Percentiles rank a stretch among this genome's conserved stretches.
Conservation (phyloP, 305 asterid genomes). For the Fraxinus baroniana region DNA sequence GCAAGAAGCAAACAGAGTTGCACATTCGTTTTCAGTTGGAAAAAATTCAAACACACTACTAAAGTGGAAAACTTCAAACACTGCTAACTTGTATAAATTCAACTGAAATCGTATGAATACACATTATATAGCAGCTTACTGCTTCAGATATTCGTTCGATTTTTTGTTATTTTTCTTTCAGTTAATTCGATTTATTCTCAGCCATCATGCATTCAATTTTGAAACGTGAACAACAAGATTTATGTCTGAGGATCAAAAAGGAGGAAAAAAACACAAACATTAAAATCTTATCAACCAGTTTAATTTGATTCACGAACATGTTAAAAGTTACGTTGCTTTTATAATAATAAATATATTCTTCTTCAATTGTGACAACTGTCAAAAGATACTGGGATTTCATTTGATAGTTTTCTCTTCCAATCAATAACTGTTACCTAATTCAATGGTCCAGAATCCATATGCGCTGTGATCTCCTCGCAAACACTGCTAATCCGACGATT, state of each 20-base stretch:
- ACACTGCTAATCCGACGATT: too few relatives aligned
- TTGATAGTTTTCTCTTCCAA: background rate
- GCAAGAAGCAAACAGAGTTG: too few relatives aligned
- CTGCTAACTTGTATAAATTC: background rate
- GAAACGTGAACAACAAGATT: background rate
- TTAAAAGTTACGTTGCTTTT: too few relatives aligned
- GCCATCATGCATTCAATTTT: slow-evolving; percentile 31
- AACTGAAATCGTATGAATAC: background rate
- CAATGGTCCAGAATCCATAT: background rate
- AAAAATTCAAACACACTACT: too few relatives aligned
- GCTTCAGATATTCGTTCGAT: background rate
- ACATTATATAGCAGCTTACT: background rate
- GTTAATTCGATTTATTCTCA: background rate
- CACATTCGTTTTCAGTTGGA: too few relatives aligned
- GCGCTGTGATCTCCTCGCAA: background rate
- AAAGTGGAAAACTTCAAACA: too few relatives aligned
- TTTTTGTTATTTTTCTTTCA: background rate
- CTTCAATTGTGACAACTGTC: background rate
- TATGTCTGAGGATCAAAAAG: slow-evolving; percentile 18
- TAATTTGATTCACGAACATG: background rate
- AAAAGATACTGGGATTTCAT: background rate
- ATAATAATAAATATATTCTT: background rate
- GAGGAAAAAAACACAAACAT: background rate
- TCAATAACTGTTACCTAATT: background rate
- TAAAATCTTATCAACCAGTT: background rate